Percentiles rank a stretch among this genome's conserved stretches.
Evolutionary conservation across 495 filamentous ascomycete species (phyloP).

Genomic region (Daldinia concentrica): DNA sequence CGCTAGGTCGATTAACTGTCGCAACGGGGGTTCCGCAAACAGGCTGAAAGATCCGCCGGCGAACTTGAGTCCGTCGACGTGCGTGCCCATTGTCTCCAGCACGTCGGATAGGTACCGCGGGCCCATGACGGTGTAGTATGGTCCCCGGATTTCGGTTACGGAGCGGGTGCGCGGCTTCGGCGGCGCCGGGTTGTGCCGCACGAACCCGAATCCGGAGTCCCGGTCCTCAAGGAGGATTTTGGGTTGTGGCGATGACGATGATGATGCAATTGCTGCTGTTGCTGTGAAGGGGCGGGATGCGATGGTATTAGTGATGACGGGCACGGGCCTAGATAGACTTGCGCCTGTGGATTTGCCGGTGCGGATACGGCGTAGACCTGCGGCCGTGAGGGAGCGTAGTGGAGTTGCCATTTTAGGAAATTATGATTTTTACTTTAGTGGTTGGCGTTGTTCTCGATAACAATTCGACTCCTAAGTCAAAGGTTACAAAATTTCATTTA

Average conservation of each 20-base stretch:
- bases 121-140: constrained; percentile 66
- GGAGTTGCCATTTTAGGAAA: constrained; percentile 35
- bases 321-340: not conserved
- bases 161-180: constrained; percentile 60
- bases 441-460: not conserved
- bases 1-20: constrained; percentile 63
- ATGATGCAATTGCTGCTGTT: not conserved
- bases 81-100: constrained; percentile 63
- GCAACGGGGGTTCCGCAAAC: constrained; percentile 57
- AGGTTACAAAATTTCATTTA: not conserved
- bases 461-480: not conserved
- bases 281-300: constrained; percentile 18
- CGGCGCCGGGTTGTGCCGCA: constrained; percentile 60
- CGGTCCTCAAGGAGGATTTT: constrained; percentile 60
- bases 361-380: constrained; percentile 21
- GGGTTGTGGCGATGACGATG: constrained; percentile 10
- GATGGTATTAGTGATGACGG: not conserved
- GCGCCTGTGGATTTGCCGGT: not conserved
- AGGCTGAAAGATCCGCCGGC: constrained; percentile 67
- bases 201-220: constrained; percentile 62
- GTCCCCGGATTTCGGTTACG: constrained; percentile 66
- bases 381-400: constrained; percentile 21
- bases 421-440: not conserved
- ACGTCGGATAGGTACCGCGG: constrained; percentile 62
- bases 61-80: constrained; percentile 68